Base-by-base conservation (phyloP, 2,329 filamentous ascomycete genomes). In the Claviceps cyperi region DNA sequence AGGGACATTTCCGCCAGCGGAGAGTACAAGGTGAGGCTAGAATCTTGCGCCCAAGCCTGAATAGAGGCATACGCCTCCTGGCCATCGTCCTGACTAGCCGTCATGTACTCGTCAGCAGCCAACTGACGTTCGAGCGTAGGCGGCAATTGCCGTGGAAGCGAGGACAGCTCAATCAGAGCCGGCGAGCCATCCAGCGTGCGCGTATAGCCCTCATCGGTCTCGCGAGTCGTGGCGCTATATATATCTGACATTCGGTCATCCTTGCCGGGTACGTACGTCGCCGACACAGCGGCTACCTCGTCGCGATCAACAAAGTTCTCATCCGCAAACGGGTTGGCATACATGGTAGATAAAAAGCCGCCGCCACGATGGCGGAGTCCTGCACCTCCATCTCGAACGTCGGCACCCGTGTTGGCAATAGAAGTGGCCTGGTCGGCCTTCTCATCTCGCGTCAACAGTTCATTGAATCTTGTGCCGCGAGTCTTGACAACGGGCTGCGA, bases 11-110 rank as follows among this genome's bases (percentile, higher is more conserved):
- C 69, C 13, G 77, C 77, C 21, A 81, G 69, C 4, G 78, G 77
- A 5, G 78, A 81, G 67, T 81, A 81, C 58, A 81, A 81, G 57
- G 72, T 70, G 9, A 67, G 64, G 58, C 66, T 66, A 4, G 74
- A 75, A 51, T 71, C 66, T 55, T 79, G 72, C 1, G 79, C 78
- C 79, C 80, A 83, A 0, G 79, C 80, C 59, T 83, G 77, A 55
- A 83, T 82, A 1, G 77, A 79, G 44, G 74, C 73, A 58, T 75
- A 81, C 1, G 75, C 72, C 14, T 74, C 70, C 14, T 67, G 60
- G 19, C 62, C 63, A 50, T 71, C 65, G 3, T 72, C 67, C 55
- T 75, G 69, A 41, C 72, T 70, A 8, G 74, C 71, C 0, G 75
- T 74, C 67, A 76, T 71, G 62, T 69, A 77, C 56, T 77, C 74